Percentiles rank a stretch among this genome's conserved stretches.
Conservation (phyloP, 805 yeast species). For the Pichia heedii region DNA sequence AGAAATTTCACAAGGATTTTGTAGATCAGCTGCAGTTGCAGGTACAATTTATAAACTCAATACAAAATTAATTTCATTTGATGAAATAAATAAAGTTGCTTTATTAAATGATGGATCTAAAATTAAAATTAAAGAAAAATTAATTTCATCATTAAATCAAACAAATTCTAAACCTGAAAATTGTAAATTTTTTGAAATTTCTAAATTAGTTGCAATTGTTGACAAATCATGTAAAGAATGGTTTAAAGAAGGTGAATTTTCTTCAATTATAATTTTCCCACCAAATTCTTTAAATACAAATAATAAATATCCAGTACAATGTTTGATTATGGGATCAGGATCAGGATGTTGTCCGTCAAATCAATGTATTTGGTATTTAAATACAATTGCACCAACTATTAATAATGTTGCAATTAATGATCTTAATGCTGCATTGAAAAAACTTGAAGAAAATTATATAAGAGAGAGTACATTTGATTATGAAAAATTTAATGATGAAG, state of each 20-base stretch:
- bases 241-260: slow-evolving; percentile 78
- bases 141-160: slow-evolving; percentile 68
- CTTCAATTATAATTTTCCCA: slow-evolving; percentile 89
- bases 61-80: slow-evolving; percentile 55
- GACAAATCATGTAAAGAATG: slow-evolving; percentile 84
- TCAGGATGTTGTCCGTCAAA: slow-evolving; percentile 83
- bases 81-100: slow-evolving; percentile 59
- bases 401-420: slow-evolving; percentile 55
- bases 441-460: slow-evolving; percentile 70
- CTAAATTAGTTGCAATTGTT: slow-evolving; percentile 75
- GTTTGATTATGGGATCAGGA: slow-evolving; percentile 77
- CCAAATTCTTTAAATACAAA: slow-evolving; percentile 61
- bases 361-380: slow-evolving; percentile 84
- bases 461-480: slow-evolving; percentile 67
- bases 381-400: slow-evolving; percentile 62
- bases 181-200: slow-evolving; percentile 37
- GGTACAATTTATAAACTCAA: slow-evolving; percentile 88
- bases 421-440: slow-evolving; percentile 68
- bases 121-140: slow-evolving; percentile 69
- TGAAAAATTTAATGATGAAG: slow-evolving; percentile 35
- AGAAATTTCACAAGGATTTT: slow-evolving; percentile 92
- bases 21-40: slow-evolving; percentile 96
- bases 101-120: slow-evolving; percentile 65
- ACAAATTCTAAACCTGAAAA: slow-evolving; percentile 38
- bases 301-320: slow-evolving; percentile 75